Base-by-base conservation (phyloP, 768 basidiomycete species). In the Ramaria sp. region DNA sequence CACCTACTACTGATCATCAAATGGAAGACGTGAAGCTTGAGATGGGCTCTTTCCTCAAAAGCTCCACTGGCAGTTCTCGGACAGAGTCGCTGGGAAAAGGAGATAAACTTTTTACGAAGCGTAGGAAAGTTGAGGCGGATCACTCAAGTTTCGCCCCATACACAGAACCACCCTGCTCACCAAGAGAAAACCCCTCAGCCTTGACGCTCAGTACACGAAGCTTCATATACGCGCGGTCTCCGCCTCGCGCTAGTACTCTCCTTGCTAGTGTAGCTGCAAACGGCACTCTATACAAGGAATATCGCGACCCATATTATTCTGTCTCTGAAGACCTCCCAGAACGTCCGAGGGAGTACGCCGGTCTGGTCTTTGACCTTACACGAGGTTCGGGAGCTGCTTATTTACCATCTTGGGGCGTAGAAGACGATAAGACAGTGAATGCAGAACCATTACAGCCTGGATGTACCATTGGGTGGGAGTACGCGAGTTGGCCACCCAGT, bases 221-320 rank as follows among this genome's bases (percentile, higher is more conserved):
- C 30, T 80, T 78, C 61, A 61, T 67, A 32, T 88, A 84, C 56
- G 65, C 65, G 0, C 55, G 57, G n/a, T 52, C 63, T 9, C 79
- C 85, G 0, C 87, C 86, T 2, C 67, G 77, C 5, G 45, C 69
- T 5, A 68, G 72, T 3, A 69, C 78, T 12, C 67, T 87, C 0
- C 53, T 75, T 5, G 63, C 64, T 6, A 74, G 71, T 44, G 54
- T 82, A 13, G 72, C 74, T 30, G 61, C 64, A 0, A 67, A 77
- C 59, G 74, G 73, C 20, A 64, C 88, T 6, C 76, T 81, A 3
- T 68, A 63, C 44, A 81, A 78, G 59, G 65, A 86, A 22, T 94
- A 96, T 66, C 79, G 75, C 43, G 70, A 77, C n/a, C 88, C 94
- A 0, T 84, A 78, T 66, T 99, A 90, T 63, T 90, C 88, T 5